These are phyloP conservation scores for Xylaria curta DNA, from an alignment of 495 filamentous ascomycete genomes.

Conservation along the genomic window DNA sequence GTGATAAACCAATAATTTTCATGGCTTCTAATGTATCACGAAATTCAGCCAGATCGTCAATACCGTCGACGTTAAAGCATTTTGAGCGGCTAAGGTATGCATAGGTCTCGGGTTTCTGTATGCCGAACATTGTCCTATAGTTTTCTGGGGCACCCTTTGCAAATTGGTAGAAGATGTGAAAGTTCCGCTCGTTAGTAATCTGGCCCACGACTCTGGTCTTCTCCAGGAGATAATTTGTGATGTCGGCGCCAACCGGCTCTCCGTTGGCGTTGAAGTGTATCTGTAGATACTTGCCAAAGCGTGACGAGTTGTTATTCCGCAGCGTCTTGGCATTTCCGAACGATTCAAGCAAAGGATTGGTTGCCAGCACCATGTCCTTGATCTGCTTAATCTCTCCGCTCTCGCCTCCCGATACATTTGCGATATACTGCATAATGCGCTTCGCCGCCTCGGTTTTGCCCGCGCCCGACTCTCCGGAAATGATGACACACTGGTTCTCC, in stretches of 20 bases:
- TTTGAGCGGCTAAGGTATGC: conserved; percentile 94
- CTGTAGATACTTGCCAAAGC: conserved; percentile 98
- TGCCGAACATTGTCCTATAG: conserved; percentile 83
- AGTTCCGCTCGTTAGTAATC: conserved; percentile 94
- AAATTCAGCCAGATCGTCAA: conserved; percentile 92
- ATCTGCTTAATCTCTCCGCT: conserved; percentile 95
- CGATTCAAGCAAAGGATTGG: conserved; percentile 95
- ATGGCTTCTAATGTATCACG: conserved; percentile 92
- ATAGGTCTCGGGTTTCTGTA: conserved; percentile 93
- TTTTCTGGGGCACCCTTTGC: conserved; percentile 89
- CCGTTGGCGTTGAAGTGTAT: conserved; percentile 95
- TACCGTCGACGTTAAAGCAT: conserved; percentile 90
- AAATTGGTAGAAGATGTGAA: conserved; percentile 99
- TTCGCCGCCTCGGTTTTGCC: conserved; percentile 99
- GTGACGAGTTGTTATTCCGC: conserved; percentile 97
- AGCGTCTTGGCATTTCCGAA: conserved; percentile 99
- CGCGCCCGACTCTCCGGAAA: conserved; percentile 97
- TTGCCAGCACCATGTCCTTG: conserved; percentile 98
- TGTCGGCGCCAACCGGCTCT: conserved; percentile 94
- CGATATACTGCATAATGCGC: conserved; percentile 99
- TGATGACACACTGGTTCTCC: conserved; percentile 99
- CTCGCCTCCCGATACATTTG: conserved; percentile 87
- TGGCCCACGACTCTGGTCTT: conserved; percentile 96
- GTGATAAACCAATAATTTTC: conserved; percentile 87
- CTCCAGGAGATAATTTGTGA: conserved; percentile 97